Evolutionary conservation across 1,284 basidiomycete species (phyloP).

Genomic region (Afroboletus lepidellus): DNA sequence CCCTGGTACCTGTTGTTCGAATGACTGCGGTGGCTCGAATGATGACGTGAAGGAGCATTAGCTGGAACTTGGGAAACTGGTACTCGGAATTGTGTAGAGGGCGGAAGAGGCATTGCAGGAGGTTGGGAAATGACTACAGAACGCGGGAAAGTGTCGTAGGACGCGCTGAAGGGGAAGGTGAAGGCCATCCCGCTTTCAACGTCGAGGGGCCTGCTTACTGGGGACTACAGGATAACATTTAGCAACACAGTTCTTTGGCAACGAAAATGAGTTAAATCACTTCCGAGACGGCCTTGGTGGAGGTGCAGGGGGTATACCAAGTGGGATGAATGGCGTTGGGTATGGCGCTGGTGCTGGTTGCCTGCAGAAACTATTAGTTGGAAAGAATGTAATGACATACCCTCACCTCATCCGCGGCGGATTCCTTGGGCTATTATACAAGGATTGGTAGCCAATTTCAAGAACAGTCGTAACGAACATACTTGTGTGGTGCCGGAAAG

Average conservation of each 20-base stretch:
- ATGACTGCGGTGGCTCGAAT: slow-evolving; percentile 5
- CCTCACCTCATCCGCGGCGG: slow-evolving; percentile 20
- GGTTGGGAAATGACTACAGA: slow-evolving; percentile 9
- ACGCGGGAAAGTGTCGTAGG: slow-evolving; percentile 34
- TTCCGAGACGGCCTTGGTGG: slow-evolving; percentile 18
- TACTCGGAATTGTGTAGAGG: background rate
- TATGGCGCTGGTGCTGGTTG: slow-evolving; percentile 17
- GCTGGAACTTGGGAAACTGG: slow-evolving; percentile 2
- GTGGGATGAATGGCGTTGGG: slow-evolving; percentile 17
- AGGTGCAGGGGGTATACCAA: slow-evolving; percentile 17
- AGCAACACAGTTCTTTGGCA: slow-evolving; percentile 4
- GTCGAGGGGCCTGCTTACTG: slow-evolving; percentile 24
- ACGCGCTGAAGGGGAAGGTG: slow-evolving; percentile 20
- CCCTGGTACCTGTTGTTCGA: slow-evolving; percentile 2
- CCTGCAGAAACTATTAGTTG: slow-evolving; percentile 8
- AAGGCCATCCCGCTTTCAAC: slow-evolving; percentile 10
- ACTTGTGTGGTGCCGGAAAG: slow-evolving; percentile 19
- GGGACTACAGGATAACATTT: slow-evolving; percentile 11
- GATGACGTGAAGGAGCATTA: slow-evolving; percentile 5
- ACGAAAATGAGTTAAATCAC: slow-evolving; percentile 12
- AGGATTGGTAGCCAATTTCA: slow-evolving; percentile 1
- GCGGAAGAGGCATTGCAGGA: background rate
- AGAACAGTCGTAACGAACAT: slow-evolving; percentile 6
- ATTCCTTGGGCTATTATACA: slow-evolving; percentile 9
- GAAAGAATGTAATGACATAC: background rate